phyloP scores from a whole-genome alignment of 768 basidiomycete species.

The Serpula lacrymans region DNA sequence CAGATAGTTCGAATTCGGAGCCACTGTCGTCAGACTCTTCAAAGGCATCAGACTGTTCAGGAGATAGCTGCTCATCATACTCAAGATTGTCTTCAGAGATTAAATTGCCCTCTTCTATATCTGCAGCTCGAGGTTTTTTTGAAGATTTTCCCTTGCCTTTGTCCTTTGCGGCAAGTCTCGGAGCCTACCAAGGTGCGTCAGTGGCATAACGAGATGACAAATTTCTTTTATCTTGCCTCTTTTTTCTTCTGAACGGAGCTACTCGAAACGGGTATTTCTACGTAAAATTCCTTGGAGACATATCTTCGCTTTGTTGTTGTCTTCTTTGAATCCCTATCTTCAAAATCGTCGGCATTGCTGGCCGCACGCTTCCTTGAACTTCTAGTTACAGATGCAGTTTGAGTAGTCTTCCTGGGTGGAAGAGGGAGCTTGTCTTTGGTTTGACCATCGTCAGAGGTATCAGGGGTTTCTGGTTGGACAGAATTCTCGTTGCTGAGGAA shows the following conservation, averaged over 20 bases:
- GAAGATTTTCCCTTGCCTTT: constrained; percentile 24
- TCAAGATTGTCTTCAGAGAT: constrained; percentile 36
- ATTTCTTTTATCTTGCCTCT: constrained; percentile 19
- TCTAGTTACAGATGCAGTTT: constrained; percentile 6
- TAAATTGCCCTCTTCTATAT: constrained; percentile 26
- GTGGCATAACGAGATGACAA: constrained; percentile 8
- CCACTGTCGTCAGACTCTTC: constrained; percentile 54
- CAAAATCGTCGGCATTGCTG: constrained; percentile 26
- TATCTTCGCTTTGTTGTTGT: constrained; percentile 32
- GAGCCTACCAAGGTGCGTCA: constrained; percentile 9
- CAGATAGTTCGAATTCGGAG: constrained; percentile 56
- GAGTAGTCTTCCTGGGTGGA: not conserved
- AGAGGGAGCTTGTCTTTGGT: constrained; percentile 2
- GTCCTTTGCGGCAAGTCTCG: constrained; percentile 5
- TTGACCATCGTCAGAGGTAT: constrained; percentile 41
- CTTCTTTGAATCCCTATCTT: constrained; percentile 10
- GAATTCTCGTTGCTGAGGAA: constrained; percentile 47
- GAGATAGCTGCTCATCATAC: constrained; percentile 33
- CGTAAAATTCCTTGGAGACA: constrained; percentile 23
- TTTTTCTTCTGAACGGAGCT: constrained; percentile 9
- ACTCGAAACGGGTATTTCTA: constrained; percentile 8
- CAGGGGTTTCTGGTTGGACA: constrained; percentile 47
- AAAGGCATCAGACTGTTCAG: too few relatives aligned
- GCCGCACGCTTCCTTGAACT: constrained; percentile 30
- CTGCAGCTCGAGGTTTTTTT: constrained; percentile 22